phyloP scores from a whole-genome alignment of 2,329 filamentous ascomycete species.

The Stagonosporopsis tanaceti region DNA sequence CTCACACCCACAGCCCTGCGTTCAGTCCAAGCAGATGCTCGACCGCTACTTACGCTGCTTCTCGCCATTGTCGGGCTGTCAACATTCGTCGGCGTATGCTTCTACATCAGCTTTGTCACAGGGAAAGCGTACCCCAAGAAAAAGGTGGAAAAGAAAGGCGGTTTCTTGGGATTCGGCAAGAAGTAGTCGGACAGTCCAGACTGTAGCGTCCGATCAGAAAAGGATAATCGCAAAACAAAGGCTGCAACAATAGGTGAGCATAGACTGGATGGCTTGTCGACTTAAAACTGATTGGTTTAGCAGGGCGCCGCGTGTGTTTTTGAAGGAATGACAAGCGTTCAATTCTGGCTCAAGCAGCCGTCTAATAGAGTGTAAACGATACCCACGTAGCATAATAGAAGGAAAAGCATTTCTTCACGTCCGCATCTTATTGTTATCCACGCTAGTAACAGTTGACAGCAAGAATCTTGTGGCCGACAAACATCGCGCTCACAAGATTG shows the following conservation, averaged over 20 bases:
- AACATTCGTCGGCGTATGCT: constrained; percentile 32
- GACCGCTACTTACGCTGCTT: constrained; percentile 84
- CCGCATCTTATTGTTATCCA: not conserved
- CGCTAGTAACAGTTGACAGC: too few relatives aligned
- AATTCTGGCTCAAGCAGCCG: constrained; percentile 5
- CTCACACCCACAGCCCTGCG: constrained; percentile 43
- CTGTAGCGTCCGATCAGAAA: not conserved
- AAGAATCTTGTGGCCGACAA: not conserved
- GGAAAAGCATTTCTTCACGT: not conserved
- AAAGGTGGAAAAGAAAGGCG: constrained; percentile 37
- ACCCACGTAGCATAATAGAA: constrained; percentile 22
- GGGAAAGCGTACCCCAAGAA: constrained; percentile 40
- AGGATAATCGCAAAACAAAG: not conserved
- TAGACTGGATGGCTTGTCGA: too few relatives aligned
- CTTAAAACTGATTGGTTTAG: not conserved
- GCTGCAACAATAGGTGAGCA: not conserved
- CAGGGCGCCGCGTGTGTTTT: not conserved
- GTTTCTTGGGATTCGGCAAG: constrained; percentile 33
- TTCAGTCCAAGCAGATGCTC: constrained; percentile 63
- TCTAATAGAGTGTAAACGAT: constrained; percentile 17
- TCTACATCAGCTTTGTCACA: constrained; percentile 43
- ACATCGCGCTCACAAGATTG: not conserved
- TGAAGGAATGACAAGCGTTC: constrained; percentile 1
- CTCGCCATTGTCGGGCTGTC: constrained; percentile 79
- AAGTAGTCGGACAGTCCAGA: constrained; percentile 10